Evolutionary conservation across 2,329 filamentous ascomycete genomes (phyloP).

Genomic region (Cytospora piceae): DNA sequence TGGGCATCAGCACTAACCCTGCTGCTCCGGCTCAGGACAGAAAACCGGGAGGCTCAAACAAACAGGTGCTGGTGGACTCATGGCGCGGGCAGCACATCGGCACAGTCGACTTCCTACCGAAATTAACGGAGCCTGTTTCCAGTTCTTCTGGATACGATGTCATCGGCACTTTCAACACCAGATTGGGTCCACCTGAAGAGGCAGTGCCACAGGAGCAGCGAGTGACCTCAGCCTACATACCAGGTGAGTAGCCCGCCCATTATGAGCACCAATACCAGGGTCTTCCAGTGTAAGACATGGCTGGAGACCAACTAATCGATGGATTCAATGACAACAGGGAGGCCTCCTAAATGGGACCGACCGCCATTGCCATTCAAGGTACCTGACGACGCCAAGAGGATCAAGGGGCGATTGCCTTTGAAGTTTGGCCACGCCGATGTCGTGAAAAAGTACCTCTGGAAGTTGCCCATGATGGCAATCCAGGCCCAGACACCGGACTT

Average conservation of each 20-base stretch:
- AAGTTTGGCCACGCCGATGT: not conserved
- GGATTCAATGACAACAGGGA: not conserved
- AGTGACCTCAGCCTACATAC: not conserved
- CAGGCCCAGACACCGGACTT: not conserved
- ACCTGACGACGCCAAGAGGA: not conserved
- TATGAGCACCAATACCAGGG: not conserved
- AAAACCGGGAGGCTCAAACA: not conserved
- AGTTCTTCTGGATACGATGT: not conserved
- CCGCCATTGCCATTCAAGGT: not conserved
- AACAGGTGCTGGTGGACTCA: not conserved
- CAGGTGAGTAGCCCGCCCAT: not conserved
- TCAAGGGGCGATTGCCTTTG: not conserved
- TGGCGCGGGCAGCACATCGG: not conserved
- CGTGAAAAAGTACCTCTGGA: constrained; percentile 7
- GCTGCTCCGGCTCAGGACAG: not conserved
- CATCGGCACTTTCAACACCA: constrained; percentile 9
- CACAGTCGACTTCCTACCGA: not conserved
- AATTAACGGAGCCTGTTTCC: not conserved
- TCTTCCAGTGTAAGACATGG: not conserved
- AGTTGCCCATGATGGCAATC: not conserved
- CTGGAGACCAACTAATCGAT: not conserved
- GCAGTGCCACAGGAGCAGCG: not conserved
- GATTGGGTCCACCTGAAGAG: not conserved
- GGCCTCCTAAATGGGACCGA: not conserved
- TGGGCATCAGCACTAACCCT: not conserved